A percentile compares a stretch with the other conserved stretches of the same genome.
Conservation (phyloP, 176 grass and related monocot genomes). For the Poa pratensis region DNA sequence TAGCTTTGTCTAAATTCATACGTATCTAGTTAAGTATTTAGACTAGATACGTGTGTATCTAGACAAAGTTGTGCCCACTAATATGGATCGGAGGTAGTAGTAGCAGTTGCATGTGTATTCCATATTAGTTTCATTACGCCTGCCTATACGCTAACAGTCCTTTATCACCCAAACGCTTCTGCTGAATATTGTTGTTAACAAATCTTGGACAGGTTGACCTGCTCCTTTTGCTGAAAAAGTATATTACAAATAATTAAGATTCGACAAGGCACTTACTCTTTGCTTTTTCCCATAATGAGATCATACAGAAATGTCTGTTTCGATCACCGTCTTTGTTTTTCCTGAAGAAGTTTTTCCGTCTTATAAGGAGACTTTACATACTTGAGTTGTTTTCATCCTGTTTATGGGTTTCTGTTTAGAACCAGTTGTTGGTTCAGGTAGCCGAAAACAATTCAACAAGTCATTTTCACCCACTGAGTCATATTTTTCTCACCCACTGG, state of each 20-base stretch:
- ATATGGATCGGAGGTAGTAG: too few species aligned
- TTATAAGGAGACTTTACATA: neutral
- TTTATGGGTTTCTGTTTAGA: neutral
- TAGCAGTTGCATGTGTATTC: slow-evolving; percentile 28
- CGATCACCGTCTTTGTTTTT: neutral
- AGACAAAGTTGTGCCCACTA: too few species aligned
- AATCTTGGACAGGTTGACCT: slow-evolving; percentile 35
- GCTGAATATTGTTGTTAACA: slow-evolving; percentile 14
- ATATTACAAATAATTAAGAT: neutral
- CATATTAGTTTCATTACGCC: neutral
- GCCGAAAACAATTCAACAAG: neutral
- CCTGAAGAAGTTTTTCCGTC: neutral
- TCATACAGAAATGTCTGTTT: neutral
- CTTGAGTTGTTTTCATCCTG: neutral
- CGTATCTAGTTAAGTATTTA: too few species aligned
- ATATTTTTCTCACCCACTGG: neutral
- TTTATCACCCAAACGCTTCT: neutral
- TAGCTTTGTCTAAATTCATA: too few species aligned
- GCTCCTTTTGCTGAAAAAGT: slow-evolving; percentile 16
- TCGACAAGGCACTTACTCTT: neutral
- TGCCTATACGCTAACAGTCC: slow-evolving; percentile 24
- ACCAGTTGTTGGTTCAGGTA: neutral
- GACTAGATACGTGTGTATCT: too few species aligned
- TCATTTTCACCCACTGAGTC: neutral
- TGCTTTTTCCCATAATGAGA: neutral